Evolutionary conservation across 2,329 filamentous ascomycete genomes (phyloP), one percentile per base, ranked within the genome.

Genomic region (Beauveria brongniartii): DNA sequence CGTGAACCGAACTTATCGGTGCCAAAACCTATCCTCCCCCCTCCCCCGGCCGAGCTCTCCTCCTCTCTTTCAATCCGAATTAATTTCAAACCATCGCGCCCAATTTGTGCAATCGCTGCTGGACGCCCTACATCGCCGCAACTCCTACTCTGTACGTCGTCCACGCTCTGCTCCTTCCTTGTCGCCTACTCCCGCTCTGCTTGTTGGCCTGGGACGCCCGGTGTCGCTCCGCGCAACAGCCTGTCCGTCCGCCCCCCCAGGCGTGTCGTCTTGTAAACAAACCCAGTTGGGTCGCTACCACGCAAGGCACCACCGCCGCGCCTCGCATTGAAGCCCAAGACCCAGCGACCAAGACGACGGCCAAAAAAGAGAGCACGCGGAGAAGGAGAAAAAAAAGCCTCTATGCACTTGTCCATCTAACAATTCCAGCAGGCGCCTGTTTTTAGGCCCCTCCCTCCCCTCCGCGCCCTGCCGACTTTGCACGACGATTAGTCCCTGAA

Each of bases 361-460:
- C 20, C 9, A 18, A 20, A 14, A 24, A 40, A 34, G 48, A 54
- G 54, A 16, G n/a, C 5, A 10, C n/a, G 10, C n/a, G 10, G 24
- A 37, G 34, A 37, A 37, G 34, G 34, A 14, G 22, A 7, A 22
- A 34, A 30, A 58, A 58, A 16, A 50, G 22, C 34, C 24, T 22
- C 40, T 28, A 16, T 30, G 14, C 14, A 37, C 46, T 28, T 22
- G 8, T 28, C 10, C 50, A 34, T 53, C 48, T 60, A 54, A 60
- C 58, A 60, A 54, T 60, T 54, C 22, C 26, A 40, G 20, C 10
- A 60, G 58, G 47, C 41, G 50, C 58, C 48, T 54, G 55, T 48
- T 54, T 54, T 62, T 55, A 58, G 63, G 62, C 61, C 55, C 62
- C 55, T 61, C 56, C 53, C 26, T 44, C 61, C 51, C 41, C 51